Base-by-base conservation (phyloP, 1,284 basidiomycete genomes). In the Taiwanofungus camphoratus region DNA sequence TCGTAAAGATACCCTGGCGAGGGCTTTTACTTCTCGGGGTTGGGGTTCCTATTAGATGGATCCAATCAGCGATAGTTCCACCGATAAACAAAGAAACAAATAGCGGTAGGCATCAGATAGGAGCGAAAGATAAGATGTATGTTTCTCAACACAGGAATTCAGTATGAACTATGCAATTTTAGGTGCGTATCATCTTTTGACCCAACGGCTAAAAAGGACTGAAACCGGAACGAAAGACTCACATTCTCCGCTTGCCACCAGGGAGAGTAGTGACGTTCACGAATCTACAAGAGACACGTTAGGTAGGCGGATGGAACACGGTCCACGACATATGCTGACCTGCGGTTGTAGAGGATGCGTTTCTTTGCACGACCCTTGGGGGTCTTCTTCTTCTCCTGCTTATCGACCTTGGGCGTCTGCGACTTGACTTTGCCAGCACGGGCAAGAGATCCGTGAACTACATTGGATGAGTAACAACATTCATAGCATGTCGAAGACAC, bases 371-470 rank as follows among this genome's bases (percentile, higher is more conserved):
- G 90, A 59, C 93, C 93, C 76, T 89, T 94, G 52, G 91, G 90
- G 34, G 73, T 77, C 85, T 95, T 95, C 82, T 93, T 92, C 86
- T 95, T 96, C 77, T 96, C 93, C 76, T 95, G 91, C 70, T 87
- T 83, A 66, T 95, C 93, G 66, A 95, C 93, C 74, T 95, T 95
- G 61, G 94, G 94, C 63, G 84, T 87, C 74, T 96, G 92, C 61
- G 88, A 91, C 77, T 92, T 96, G 82, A 98, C 94, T 85, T 98
- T 97, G 73, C 93, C 94, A 71, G 93, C 94, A 83, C 95, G 94
- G 72, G 94, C 94, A 75, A 98, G 92, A 67, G 94, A 97, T 72
- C 95, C 94, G 89, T 98, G 94, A 75, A 97, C 95, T 88, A 16
- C 15, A 11, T 6, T 12, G n/a, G 4, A 5, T 12, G 21, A 12